Percentiles rank a stretch among this genome's conserved stretches.
Conservation (phyloP, 441 rosid genomes). For the Mallotus repandus region DNA sequence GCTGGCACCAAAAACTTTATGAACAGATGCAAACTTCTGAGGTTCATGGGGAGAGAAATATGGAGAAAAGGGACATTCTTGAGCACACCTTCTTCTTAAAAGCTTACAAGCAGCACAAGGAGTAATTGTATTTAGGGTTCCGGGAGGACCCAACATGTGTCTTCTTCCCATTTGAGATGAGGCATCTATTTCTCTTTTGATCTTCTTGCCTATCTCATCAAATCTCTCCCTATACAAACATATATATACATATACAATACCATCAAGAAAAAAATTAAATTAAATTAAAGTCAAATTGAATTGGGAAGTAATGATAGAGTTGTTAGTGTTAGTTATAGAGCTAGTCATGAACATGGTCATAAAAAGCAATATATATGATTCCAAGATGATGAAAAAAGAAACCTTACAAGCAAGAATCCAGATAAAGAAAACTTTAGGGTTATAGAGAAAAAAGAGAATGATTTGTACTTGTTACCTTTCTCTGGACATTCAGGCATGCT, state of each 20-base stretch:
- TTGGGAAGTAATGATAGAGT: background rate
- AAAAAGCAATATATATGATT: background rate
- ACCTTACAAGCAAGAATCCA: background rate
- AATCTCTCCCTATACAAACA: conserved; percentile 59
- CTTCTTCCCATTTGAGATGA: conserved; percentile 60
- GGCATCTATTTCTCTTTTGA: conserved; percentile 82
- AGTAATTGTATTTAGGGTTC: conserved; percentile 80
- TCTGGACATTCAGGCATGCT: conserved; percentile 98
- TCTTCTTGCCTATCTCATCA: conserved; percentile 85
- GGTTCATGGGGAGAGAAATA: conserved; percentile 95
- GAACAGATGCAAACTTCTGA: conserved; percentile 87
- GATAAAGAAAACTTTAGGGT: background rate
- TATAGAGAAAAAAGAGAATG: background rate
- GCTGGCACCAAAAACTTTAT: conserved; percentile 95
- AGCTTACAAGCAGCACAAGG: conserved; percentile 98
- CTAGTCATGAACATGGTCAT: background rate
- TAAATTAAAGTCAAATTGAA: background rate
- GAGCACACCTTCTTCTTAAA: conserved; percentile 83
- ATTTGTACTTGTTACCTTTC: conserved; percentile 64
- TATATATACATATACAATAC: background rate
- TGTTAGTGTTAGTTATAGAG: conserved; percentile 3
- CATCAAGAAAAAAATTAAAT: background rate
- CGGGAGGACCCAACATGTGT: conserved; percentile 70
- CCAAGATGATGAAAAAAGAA: background rate
- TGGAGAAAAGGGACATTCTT: conserved; percentile 90